Evolutionary conservation across 2,329 filamentous ascomycete genomes (phyloP).

Genomic region (Curvularia eragrostidis): DNA sequence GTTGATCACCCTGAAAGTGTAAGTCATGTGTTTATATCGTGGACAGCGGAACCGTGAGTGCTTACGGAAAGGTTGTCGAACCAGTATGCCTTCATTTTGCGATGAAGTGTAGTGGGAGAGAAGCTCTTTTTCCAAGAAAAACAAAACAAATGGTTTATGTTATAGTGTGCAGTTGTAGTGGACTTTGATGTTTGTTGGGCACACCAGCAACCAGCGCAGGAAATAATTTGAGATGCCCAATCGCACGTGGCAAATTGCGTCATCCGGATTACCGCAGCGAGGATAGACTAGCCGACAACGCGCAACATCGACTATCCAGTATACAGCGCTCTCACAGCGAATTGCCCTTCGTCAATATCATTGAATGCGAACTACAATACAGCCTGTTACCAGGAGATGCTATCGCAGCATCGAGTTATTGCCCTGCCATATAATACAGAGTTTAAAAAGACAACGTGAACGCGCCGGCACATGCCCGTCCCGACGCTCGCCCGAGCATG

Average conservation of each 20-base stretch:
- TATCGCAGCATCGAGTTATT: background rate
- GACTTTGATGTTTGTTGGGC: conserved; percentile 10
- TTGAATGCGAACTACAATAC: conserved; percentile 1
- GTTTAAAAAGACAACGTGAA: conserved; percentile 4
- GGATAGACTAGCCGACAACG: conserved; percentile 5
- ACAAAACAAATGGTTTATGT: background rate
- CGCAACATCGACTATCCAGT: background rate
- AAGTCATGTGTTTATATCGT: conserved; percentile 23
- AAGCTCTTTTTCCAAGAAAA: background rate
- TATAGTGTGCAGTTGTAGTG: conserved; percentile 1
- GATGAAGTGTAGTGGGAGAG: background rate
- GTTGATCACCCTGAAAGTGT: conserved; percentile 81
- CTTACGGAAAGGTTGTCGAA: conserved; percentile 69
- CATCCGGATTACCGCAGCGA: conserved; percentile 36
- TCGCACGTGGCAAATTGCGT: conserved; percentile 40
- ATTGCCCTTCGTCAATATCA: background rate
- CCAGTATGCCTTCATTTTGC: conserved; percentile 72
- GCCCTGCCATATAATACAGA: conserved; percentile 9
- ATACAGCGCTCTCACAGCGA: background rate
- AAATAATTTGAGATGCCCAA: conserved; percentile 19
- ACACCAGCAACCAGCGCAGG: background rate
- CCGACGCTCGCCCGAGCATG: conserved; percentile 2
- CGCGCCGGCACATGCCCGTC: conserved; percentile 4
- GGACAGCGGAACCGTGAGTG: background rate
- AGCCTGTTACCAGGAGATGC: conserved; percentile 1